Evolutionary conservation across 2,329 filamentous ascomycete species (phyloP).

Genomic region (Penicillium sp.): DNA sequence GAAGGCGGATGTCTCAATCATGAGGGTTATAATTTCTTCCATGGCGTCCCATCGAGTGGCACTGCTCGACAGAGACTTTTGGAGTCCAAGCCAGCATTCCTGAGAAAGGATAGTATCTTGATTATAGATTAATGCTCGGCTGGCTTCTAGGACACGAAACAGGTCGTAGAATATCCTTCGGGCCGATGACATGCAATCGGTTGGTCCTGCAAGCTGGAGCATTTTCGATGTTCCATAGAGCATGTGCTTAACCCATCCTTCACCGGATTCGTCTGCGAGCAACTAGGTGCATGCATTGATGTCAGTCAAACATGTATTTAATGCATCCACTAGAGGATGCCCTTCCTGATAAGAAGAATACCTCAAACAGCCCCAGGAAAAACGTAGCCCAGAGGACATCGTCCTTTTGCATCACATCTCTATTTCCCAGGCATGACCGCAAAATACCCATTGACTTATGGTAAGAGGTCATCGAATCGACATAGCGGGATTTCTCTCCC

Average conservation of each 20-base stretch:
- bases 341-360: not conserved
- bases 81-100: not conserved
- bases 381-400: not conserved
- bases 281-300: not conserved
- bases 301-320: not conserved
- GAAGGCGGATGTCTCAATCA: not conserved
- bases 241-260: constrained; percentile 11
- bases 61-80: not conserved
- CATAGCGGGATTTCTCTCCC: not conserved
- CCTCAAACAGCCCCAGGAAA: not conserved
- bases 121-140: constrained; percentile 3
- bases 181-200: not conserved
- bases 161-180: constrained; percentile 7
- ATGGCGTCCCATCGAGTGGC: not conserved
- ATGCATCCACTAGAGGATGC: not conserved
- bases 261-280: constrained; percentile 1
- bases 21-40: not conserved
- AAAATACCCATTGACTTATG: not conserved
- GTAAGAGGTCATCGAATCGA: not conserved
- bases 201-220: constrained; percentile 6
- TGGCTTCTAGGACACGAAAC: constrained; percentile 8
- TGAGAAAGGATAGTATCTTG: constrained; percentile 6
- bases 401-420: not conserved
- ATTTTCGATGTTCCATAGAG: constrained; percentile 10
- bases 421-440: not conserved